These are phyloP conservation scores for Mycena olivaceomarginata DNA, from an alignment of 768 basidiomycete species.

Conservation along the genomic window DNA sequence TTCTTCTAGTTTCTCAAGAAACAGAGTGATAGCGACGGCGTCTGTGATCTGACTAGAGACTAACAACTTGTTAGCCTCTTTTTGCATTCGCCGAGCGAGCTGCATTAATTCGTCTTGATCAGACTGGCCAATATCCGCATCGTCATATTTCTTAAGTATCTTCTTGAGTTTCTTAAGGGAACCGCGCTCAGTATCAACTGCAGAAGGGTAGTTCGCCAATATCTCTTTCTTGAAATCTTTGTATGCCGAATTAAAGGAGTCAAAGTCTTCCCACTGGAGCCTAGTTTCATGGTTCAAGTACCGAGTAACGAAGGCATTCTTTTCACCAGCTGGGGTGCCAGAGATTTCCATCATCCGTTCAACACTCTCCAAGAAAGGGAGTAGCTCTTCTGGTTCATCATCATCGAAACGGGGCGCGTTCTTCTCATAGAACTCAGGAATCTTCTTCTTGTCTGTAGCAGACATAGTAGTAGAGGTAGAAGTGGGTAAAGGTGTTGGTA, in stretches of 20 bases:
- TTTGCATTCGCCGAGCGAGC: background rate
- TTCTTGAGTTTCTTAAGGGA: background rate
- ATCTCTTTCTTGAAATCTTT: constrained; percentile 25
- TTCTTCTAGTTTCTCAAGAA: background rate
- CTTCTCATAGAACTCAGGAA: constrained; percentile 20
- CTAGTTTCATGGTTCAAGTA: background rate
- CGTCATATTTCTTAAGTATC: background rate
- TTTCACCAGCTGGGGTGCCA: background rate
- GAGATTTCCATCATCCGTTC: constrained; percentile 18
- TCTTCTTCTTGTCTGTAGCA: background rate
- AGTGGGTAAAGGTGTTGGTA: background rate
- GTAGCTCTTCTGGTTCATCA: constrained; percentile 5
- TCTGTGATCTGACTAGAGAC: background rate
- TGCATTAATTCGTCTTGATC: constrained; percentile 2
- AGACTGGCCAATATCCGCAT: background rate
- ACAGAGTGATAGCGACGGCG: constrained; percentile 6
- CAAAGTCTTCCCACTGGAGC: constrained; percentile 4
- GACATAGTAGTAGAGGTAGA: background rate
- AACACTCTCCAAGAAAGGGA: constrained; percentile 16
- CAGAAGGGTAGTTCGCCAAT: constrained; percentile 13
- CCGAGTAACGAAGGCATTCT: constrained; percentile 8
- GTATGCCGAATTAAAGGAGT: background rate
- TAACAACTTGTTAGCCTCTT: background rate
- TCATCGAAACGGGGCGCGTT: constrained; percentile 17
- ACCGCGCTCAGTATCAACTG: background rate